phyloP scores from a whole-genome alignment of 2,329 filamentous ascomycete genomes.

The Trichoderma lentiforme region DNA sequence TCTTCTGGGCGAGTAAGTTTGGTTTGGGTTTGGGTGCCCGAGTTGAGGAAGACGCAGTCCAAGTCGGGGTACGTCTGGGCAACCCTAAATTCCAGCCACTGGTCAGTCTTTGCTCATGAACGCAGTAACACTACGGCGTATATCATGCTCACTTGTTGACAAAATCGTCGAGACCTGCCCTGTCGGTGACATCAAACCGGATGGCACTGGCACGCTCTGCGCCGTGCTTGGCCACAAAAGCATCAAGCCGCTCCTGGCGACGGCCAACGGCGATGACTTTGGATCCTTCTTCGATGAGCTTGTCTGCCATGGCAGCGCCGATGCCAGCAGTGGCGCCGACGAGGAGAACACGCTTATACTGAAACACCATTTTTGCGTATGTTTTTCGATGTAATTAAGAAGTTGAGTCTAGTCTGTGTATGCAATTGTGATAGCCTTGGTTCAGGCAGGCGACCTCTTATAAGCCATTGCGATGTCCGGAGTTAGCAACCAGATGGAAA shows the following conservation, averaged over 20 bases:
- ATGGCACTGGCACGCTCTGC: slow-evolving; percentile 37
- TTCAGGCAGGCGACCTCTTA: background rate
- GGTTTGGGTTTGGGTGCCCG: slow-evolving; percentile 48
- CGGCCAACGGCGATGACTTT: slow-evolving; percentile 47
- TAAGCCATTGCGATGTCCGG: background rate
- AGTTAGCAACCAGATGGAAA: background rate
- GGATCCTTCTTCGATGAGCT: slow-evolving; percentile 38
- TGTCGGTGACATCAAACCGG: slow-evolving; percentile 42
- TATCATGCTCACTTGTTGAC: slow-evolving; percentile 17
- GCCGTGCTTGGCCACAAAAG: slow-evolving; percentile 44
- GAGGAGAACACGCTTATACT: slow-evolving; percentile 53
- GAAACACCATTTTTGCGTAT: slow-evolving; percentile 45
- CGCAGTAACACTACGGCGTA: background rate
- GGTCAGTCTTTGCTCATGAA: background rate
- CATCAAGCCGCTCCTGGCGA: slow-evolving; percentile 46
- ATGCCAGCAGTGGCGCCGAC: slow-evolving; percentile 33
- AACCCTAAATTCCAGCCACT: background rate
- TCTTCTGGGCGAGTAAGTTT: slow-evolving; percentile 19
- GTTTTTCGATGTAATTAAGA: background rate
- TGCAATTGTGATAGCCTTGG: background rate
- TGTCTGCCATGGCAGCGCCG: slow-evolving; percentile 30
- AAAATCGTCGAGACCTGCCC: slow-evolving; percentile 31
- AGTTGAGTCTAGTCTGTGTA: background rate
- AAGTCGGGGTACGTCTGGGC: slow-evolving; percentile 43
- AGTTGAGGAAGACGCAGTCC: slow-evolving; percentile 56